phyloP scores from a whole-genome alignment of 1,284 basidiomycete genomes.

The Cutaneotrichosporon sp. region DNA sequence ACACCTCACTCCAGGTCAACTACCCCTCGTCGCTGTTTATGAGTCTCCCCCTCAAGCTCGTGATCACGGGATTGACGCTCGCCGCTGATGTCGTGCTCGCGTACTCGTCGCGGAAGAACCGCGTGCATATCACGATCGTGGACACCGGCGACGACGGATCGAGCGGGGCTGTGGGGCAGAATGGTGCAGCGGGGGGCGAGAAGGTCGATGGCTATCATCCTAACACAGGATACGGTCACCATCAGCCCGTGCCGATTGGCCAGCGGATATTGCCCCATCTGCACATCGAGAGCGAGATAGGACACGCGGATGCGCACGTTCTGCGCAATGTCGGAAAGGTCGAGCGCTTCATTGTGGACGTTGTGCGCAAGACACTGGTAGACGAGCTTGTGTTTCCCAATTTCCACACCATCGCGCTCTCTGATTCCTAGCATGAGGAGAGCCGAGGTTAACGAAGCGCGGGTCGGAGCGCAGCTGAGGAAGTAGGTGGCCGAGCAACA shows the following conservation, averaged over 20 bases:
- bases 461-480: not conserved
- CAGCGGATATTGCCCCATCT: slow-evolving; percentile 84
- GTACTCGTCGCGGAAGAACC: slow-evolving; percentile 70
- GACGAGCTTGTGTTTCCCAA: slow-evolving; percentile 92
- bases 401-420: slow-evolving; percentile 67
- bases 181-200: not conserved
- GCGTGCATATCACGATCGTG: slow-evolving; percentile 81
- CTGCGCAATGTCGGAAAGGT: slow-evolving; percentile 95
- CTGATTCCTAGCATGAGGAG: not conserved
- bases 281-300: slow-evolving; percentile 92
- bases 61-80: slow-evolving; percentile 81
- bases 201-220: not conserved
- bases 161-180: not conserved
- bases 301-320: slow-evolving; percentile 91
- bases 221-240: not conserved
- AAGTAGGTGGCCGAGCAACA: too few species aligned
- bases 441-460: not conserved
- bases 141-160: slow-evolving; percentile 50
- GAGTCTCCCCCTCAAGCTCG: slow-evolving; percentile 87
- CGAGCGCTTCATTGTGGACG: slow-evolving; percentile 90
- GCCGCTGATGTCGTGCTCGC: slow-evolving; percentile 82
- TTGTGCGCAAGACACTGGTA: slow-evolving; percentile 88
- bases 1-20: slow-evolving; percentile 92
- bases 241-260: slow-evolving; percentile 56
- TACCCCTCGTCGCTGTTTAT: slow-evolving; percentile 93